A percentile compares a stretch with the other conserved stretches of the same genome.
Conservation (phyloP, 73 alveolate species). For the Paramecium caudatum region DNA sequence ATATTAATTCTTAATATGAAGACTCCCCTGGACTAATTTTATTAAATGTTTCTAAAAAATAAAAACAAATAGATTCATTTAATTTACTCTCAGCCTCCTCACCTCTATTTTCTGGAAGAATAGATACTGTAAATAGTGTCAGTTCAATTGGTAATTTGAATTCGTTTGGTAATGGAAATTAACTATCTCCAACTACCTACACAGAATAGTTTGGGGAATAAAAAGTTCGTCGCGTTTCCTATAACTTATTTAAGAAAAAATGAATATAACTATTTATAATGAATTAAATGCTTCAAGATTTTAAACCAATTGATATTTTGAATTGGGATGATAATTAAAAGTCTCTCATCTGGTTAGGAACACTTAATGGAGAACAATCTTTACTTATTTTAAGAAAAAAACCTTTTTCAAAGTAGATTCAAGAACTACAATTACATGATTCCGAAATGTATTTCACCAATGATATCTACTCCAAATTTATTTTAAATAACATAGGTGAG, state of each 20-base stretch:
- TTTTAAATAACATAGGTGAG: background rate
- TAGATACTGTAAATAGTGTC: constrained; percentile 36
- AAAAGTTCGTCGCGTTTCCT: too few species aligned
- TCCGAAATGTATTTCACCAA: background rate
- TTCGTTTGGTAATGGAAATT: too few species aligned
- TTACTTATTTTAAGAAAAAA: background rate
- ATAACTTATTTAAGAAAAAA: too few species aligned
- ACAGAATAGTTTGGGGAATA: too few species aligned
- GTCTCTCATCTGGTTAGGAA: background rate
- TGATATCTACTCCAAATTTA: background rate
- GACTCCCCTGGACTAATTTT: constrained; percentile 11
- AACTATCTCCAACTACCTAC: too few species aligned
- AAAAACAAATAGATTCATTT: constrained; percentile 33
- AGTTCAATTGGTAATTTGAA: background rate
- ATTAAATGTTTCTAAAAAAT: background rate
- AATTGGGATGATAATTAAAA: constrained; percentile 12
- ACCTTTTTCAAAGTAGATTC: background rate
- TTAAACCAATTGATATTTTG: background rate
- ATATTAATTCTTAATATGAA: background rate
- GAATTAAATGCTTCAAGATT: constrained; percentile 6
- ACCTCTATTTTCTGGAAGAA: constrained; percentile 19
- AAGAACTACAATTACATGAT: background rate
- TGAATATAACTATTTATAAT: too few species aligned
- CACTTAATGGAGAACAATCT: background rate
- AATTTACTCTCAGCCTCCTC: background rate